Evolutionary conservation across 1,284 basidiomycete species (phyloP).

Genomic region (Trametes hirsuta): DNA sequence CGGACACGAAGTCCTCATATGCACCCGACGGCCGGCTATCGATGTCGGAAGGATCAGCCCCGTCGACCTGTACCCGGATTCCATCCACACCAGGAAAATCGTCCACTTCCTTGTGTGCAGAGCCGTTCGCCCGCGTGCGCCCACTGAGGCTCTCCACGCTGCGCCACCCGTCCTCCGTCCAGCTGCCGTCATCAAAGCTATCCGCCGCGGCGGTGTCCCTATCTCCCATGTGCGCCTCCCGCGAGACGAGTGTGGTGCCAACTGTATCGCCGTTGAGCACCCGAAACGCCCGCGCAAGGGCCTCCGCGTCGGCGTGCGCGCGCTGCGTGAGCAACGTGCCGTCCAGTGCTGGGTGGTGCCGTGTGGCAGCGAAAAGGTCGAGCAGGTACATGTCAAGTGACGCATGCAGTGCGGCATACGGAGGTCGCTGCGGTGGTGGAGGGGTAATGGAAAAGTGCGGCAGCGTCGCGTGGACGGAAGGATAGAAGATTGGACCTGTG

Average conservation of each 20-base stretch:
- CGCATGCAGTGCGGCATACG: constrained; percentile 43
- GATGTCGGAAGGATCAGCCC: background rate
- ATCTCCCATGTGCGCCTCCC: constrained; percentile 20
- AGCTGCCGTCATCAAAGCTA: constrained; percentile 18
- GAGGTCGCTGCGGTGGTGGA: constrained; percentile 14
- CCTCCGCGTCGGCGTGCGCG: constrained; percentile 61
- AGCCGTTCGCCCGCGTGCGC: background rate
- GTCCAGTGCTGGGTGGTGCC: constrained; percentile 72
- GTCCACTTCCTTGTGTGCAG: background rate
- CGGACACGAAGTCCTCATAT: constrained; percentile 2
- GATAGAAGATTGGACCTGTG: constrained; percentile 21
- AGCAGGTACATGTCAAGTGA: constrained; percentile 63
- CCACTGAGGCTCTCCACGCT: constrained; percentile 23
- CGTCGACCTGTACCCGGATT: constrained; percentile 14
- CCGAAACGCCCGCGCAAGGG: constrained; percentile 62
- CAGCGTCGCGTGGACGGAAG: constrained; percentile 16
- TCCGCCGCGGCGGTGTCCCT: constrained; percentile 10
- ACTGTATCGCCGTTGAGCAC: constrained; percentile 58
- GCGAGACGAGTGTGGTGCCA: constrained; percentile 29
- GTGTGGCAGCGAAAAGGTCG: constrained; percentile 72
- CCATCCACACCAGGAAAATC: constrained; percentile 12
- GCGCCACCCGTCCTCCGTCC: constrained; percentile 16
- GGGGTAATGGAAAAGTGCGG: background rate
- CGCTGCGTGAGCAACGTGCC: constrained; percentile 64
- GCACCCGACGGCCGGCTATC: constrained; percentile 11